Evolutionary conservation across 805 yeast genomes (phyloP).

Genomic region (Zygosaccharomyces siamensis): DNA sequence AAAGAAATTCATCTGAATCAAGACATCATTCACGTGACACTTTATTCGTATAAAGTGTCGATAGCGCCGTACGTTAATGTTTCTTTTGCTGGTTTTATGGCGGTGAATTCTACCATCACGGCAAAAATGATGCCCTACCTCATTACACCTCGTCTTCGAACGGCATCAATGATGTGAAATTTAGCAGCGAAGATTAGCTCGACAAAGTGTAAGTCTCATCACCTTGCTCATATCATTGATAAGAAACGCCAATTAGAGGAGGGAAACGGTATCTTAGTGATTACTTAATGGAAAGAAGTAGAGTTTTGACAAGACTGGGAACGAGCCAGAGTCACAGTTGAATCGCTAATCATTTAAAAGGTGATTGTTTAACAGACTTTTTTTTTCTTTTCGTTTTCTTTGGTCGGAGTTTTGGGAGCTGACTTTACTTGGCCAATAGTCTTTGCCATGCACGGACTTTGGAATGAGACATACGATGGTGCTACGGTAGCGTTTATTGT

Average conservation of each 20-base stretch:
- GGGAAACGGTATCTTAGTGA: conserved; percentile 1
- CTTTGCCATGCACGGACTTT: conserved; percentile 10
- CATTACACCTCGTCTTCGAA: conserved; percentile 3
- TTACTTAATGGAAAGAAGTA: background rate
- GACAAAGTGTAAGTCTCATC: conserved; percentile 1
- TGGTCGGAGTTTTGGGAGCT: background rate
- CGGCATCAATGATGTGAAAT: conserved; percentile 2
- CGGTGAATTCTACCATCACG: background rate
- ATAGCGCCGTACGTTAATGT: conserved; percentile 1
- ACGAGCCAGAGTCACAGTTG: background rate
- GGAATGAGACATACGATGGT: conserved; percentile 40
- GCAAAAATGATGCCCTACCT: background rate
- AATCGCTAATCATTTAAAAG: background rate
- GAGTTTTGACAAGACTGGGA: background rate
- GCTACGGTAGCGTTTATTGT: conserved; percentile 50
- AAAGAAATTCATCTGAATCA: background rate
- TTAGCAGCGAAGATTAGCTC: background rate
- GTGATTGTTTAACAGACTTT: background rate
- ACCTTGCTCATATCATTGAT: conserved; percentile 4
- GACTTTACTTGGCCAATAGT: background rate
- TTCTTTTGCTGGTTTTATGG: background rate
- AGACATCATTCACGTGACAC: background rate
- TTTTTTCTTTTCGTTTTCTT: background rate
- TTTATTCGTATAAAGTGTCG: background rate
- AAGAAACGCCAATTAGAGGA: conserved; percentile 4